Evolutionary conservation across 805 yeast genomes (phyloP).

Genomic region (Candida xyloterini): DNA sequence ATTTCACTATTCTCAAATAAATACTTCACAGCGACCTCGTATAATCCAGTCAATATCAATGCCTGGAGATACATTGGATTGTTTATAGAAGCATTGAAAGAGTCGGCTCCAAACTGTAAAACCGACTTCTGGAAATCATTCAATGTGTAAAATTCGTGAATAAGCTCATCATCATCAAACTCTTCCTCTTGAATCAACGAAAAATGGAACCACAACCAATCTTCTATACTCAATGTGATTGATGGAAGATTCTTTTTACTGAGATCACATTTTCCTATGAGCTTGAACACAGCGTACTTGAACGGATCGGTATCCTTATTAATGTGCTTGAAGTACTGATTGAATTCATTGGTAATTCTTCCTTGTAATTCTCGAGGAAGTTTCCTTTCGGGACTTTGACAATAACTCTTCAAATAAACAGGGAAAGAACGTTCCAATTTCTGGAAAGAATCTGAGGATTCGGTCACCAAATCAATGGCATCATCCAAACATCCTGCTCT

Average conservation of each 20-base stretch:
- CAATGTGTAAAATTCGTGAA: conserved; percentile 70
- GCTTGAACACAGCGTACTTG: conserved; percentile 84
- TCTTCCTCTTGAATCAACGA: conserved; percentile 62
- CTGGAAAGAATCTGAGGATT: conserved; percentile 68
- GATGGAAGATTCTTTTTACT: conserved; percentile 63
- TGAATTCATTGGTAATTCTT: conserved; percentile 74
- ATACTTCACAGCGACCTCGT: conserved; percentile 74
- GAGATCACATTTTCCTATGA: conserved; percentile 86
- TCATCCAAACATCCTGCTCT: conserved; percentile 82
- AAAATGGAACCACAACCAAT: conserved; percentile 95
- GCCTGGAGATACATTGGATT: conserved; percentile 74
- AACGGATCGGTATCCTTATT: conserved; percentile 79
- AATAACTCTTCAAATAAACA: conserved; percentile 69
- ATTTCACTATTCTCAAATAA: conserved; percentile 63
- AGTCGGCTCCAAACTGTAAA: conserved; percentile 66
- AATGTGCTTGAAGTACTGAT: conserved; percentile 67
- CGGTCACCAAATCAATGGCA: conserved; percentile 65
- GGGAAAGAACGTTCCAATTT: conserved; percentile 86
- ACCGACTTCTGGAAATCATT: conserved; percentile 71
- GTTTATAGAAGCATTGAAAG: conserved; percentile 62
- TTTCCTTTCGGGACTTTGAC: conserved; percentile 48
- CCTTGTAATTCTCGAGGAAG: conserved; percentile 68
- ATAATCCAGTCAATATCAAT: conserved; percentile 71
- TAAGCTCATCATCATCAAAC: conserved; percentile 35
- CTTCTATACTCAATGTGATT: conserved; percentile 78